These are phyloP conservation scores for Acmispon strigosus DNA, from an alignment of 306 rosid species.

Conservation along the genomic window DNA sequence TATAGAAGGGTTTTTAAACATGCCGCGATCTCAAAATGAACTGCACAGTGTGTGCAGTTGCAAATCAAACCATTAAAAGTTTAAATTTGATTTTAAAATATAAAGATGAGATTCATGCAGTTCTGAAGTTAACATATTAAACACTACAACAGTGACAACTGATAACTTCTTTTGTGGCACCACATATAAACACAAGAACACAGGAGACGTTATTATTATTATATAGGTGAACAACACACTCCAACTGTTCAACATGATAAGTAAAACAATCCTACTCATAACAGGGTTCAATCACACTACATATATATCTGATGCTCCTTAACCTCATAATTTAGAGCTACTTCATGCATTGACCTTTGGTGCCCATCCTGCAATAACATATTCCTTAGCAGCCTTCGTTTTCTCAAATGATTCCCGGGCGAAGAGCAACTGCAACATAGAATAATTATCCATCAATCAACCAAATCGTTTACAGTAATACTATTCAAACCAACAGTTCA, in stretches of 20 bases:
- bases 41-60: no score
- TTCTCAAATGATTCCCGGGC: conserved; percentile 62
- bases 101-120: no score
- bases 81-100: no score
- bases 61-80: no score
- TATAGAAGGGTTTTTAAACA: no score
- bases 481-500: not conserved
- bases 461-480: not conserved
- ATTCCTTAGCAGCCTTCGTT: conserved; percentile 48
- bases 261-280: conserved; percentile 7
- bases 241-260: not conserved
- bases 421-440: conserved; percentile 52
- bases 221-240: not conserved
- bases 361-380: conserved; percentile 83
- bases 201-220: not conserved
- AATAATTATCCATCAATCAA: not conserved
- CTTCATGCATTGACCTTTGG: conserved; percentile 80
- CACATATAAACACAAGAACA: not conserved
- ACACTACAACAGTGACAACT: no score
- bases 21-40: no score
- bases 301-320: not conserved
- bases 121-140: no score
- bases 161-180: no score
- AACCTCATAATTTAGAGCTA: conserved; percentile 19
- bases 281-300: conserved; percentile 8